Evolutionary conservation across 2,329 filamentous ascomycete species (phyloP).

Genomic region (Hirsutella thompsonii): DNA sequence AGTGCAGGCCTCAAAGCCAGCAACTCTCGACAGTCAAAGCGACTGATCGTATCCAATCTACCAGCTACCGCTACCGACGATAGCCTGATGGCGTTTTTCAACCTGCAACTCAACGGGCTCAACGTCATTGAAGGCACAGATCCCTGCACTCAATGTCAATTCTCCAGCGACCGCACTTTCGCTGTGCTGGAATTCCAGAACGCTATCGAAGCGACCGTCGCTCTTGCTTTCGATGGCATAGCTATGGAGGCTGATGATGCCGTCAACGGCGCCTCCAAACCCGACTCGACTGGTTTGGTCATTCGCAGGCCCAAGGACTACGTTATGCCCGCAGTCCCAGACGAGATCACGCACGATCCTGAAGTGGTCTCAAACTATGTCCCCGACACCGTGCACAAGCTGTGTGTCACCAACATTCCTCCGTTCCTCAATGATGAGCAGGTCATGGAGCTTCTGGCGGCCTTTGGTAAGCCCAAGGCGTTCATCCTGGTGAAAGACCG

Average conservation of each 20-base stretch:
- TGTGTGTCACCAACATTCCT: slow-evolving; percentile 84
- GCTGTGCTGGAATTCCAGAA: slow-evolving; percentile 86
- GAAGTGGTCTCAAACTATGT: slow-evolving; percentile 71
- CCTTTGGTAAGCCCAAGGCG: slow-evolving; percentile 86
- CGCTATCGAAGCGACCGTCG: slow-evolving; percentile 78
- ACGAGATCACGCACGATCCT: slow-evolving; percentile 61
- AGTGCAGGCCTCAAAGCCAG: slow-evolving; percentile 79
- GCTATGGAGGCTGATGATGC: slow-evolving; percentile 66
- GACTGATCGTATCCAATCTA: slow-evolving; percentile 78
- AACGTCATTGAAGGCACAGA: slow-evolving; percentile 79
- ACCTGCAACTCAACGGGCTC: slow-evolving; percentile 89
- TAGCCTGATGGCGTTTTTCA: slow-evolving; percentile 72
- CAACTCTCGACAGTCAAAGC: slow-evolving; percentile 88
- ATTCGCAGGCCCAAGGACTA: slow-evolving; percentile 93
- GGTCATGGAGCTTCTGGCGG: slow-evolving; percentile 75
- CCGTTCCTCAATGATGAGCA: slow-evolving; percentile 81
- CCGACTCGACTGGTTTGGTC: slow-evolving; percentile 48
- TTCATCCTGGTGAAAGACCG: slow-evolving; percentile 84
- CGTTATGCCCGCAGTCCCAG: slow-evolving; percentile 71
- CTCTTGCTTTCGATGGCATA: slow-evolving; percentile 79
- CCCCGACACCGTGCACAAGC: slow-evolving; percentile 87
- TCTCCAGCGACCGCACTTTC: slow-evolving; percentile 68
- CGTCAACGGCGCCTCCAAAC: slow-evolving; percentile 36
- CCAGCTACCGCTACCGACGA: slow-evolving; percentile 65
- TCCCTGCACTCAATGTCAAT: slow-evolving; percentile 72